These are phyloP conservation scores for Selaginella tamariscina DNA, from an alignment of 75 land plant species.

Conservation along the genomic window DNA sequence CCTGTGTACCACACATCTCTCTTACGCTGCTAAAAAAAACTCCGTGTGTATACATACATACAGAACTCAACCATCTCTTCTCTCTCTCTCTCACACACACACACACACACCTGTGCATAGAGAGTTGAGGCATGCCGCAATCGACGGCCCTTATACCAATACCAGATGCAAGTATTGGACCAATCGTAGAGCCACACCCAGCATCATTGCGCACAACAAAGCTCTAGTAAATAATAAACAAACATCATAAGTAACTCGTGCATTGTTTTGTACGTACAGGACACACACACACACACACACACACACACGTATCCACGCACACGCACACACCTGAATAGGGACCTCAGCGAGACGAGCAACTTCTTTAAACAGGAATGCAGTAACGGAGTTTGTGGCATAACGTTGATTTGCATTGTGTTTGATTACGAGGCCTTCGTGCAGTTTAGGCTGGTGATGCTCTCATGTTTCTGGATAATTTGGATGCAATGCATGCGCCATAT, in stretches of 20 bases:
- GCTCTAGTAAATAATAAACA: conserved; percentile 36
- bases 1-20: conserved; percentile 82
- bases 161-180: conserved; percentile 92
- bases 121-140: conserved; percentile 92
- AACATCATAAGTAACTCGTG: no score
- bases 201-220: conserved; percentile 97
- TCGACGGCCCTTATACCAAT: conserved; percentile 95
- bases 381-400: conserved; percentile 83
- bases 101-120: conserved; percentile 98
- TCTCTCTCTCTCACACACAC: no score
- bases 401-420: conserved; percentile 98
- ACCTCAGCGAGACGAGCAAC: conserved; percentile 56
- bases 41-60: not conserved
- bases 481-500: conserved; percentile 98
- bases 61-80: no score
- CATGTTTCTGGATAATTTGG: conserved; percentile 82
- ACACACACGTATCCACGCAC: not conserved
- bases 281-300: no score
- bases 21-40: conserved; percentile 49
- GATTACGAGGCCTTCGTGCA: conserved; percentile 82
- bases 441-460: conserved; percentile 77
- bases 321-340: conserved; percentile 65
- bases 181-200: conserved; percentile 98
- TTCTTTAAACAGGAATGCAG: conserved; percentile 93
- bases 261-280: no score